Evolutionary conservation across 2,329 filamentous ascomycete species (phyloP), one percentile per base, ranked within the genome.

Genomic region (Curvularia hawaiiensis): DNA sequence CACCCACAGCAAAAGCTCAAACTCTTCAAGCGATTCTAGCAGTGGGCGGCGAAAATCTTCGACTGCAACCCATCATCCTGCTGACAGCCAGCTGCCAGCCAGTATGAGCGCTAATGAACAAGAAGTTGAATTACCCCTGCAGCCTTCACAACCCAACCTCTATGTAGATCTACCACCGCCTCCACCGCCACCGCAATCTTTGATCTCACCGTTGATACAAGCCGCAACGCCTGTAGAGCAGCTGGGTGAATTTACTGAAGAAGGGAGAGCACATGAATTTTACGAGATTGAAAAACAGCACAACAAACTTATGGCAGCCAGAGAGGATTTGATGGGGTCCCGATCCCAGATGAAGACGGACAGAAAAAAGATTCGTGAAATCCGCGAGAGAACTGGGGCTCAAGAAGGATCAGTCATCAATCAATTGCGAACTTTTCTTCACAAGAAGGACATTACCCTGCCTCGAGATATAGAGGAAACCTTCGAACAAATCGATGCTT

Each of bases 251-350:
- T 2, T 20, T 3, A 14, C 9, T 16, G 22, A 33, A 14, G n/a
- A 10, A 30, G 28, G 35, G 2, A 24, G 22, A 28, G 7, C 31
- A 11, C 30, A 35, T 3, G 26, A 52, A 16, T 22, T 44, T 7
- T 40, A 28, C 20, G 24, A 52, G n/a, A 49, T 54, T 5, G 45
- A 53, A 38, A 30, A 35, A 30, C 50, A 50, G 43, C 41, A 55
- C n/a, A 47, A 55, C 14, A 35, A 35, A 11, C 24, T 60, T n/a
- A 40, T 49, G 43, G 44, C 52, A 18, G 22, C 28, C 3, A 52
- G 52, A 33, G 47, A 58, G 12, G 49, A 52, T n/a, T 40, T 54
- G 12, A 45, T 52, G 18, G 58, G 47, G 3, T 47, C 20, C 14
- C 47, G 58, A 28, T 55, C 47, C 18, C 33, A 24, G 16, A 39